Evolutionary conservation across 495 filamentous ascomycete species (phyloP).

Genomic region (Penicillium robsamsonii): DNA sequence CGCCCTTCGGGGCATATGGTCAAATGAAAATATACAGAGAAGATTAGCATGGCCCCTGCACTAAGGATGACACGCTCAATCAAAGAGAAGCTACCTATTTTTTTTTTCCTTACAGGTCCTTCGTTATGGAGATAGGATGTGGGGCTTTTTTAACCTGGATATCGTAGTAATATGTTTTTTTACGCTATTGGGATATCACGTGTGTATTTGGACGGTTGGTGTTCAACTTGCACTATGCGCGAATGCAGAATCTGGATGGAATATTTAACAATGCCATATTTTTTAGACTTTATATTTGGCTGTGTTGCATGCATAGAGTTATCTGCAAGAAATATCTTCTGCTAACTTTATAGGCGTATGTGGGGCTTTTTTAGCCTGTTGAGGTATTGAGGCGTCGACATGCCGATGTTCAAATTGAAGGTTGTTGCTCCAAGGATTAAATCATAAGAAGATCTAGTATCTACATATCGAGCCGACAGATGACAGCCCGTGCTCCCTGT

Average conservation of each 20-base stretch:
- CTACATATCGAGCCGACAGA: background rate
- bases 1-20: slow-evolving; percentile 74
- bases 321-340: background rate
- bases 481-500: background rate
- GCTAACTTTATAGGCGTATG: background rate
- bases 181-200: background rate
- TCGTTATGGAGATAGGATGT: background rate
- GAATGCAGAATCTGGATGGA: background rate
- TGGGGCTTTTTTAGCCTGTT: background rate
- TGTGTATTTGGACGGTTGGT: background rate
- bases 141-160: background rate
- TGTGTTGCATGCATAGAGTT: background rate
- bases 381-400: no score
- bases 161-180: background rate
- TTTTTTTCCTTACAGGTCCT: slow-evolving; percentile 42
- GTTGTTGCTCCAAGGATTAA: background rate
- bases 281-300: background rate
- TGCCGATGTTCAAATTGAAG: background rate
- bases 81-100: slow-evolving; percentile 91
- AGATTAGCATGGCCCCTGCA: slow-evolving; percentile 99
- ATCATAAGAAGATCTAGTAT: background rate
- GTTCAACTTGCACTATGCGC: background rate
- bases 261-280: background rate
- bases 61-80: slow-evolving; percentile 99
- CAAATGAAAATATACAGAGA: slow-evolving; percentile 85